Conservation (phyloP, 371 early-diverging fungal species). For the Syncephalastrum racemosum region DNA sequence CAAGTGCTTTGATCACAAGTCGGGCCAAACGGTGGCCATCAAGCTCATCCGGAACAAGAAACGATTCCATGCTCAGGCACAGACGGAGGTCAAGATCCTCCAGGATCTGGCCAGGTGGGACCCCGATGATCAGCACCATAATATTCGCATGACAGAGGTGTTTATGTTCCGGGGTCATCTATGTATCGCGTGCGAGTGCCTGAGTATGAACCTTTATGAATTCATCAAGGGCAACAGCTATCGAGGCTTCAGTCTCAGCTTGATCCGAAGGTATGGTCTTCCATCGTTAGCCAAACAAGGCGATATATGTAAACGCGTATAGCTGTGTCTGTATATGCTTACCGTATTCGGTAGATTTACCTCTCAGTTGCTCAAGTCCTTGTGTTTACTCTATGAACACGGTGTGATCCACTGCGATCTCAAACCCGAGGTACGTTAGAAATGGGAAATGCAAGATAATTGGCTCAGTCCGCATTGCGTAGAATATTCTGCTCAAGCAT, state of each 20-base stretch:
- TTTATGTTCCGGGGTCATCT: constrained; percentile 95
- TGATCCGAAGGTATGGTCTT: constrained; percentile 67
- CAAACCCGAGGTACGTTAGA: constrained; percentile 85
- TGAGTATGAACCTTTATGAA: constrained; percentile 97
- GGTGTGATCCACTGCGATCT: constrained; percentile 98
- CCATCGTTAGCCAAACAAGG: not conserved
- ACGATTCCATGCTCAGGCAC: constrained; percentile 93
- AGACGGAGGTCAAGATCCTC: constrained; percentile 93
- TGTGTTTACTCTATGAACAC: constrained; percentile 72
- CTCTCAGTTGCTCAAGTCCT: constrained; percentile 83
- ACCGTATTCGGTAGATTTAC: constrained; percentile 57
- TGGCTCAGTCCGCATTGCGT: not conserved
- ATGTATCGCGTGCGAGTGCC: constrained; percentile 94
- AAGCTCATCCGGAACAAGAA: constrained; percentile 96
- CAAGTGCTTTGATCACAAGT: constrained; percentile 90
- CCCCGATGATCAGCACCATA: constrained; percentile 75
- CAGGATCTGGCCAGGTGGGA: constrained; percentile 77
- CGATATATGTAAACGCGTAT: not conserved
- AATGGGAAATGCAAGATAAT: not conserved
- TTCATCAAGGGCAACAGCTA: constrained; percentile 94
- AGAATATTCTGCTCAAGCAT: constrained; percentile 65
- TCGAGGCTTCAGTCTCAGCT: constrained; percentile 82
- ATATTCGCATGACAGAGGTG: constrained; percentile 85
- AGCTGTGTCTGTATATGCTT: not conserved
- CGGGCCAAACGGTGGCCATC: constrained; percentile 85